Conservation (phyloP, 2,329 filamentous ascomycete species). For the Fusarium sp. region DNA sequence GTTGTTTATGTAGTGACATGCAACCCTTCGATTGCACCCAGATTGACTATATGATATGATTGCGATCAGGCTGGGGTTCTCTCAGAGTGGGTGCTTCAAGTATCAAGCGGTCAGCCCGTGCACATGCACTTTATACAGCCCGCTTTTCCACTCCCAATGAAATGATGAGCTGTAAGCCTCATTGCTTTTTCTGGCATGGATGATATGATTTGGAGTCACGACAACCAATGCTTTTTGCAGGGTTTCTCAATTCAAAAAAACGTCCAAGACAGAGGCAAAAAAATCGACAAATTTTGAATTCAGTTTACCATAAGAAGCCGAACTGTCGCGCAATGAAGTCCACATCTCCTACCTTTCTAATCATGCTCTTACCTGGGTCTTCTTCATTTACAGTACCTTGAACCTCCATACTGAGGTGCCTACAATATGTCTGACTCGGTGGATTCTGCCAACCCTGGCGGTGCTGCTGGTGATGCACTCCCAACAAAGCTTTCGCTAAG, state of each 20-base stretch:
- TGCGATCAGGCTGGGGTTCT: not conserved
- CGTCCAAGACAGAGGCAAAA: not conserved
- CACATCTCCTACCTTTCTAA: rapidly evolving
- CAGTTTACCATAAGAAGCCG: not conserved
- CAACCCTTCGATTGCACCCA: not conserved
- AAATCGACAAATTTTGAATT: not conserved
- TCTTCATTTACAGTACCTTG: rapidly evolving
- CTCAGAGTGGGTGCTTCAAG: not conserved
- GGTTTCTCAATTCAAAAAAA: not conserved
- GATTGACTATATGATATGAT: not conserved
- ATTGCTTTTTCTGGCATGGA: not conserved
- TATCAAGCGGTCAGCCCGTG: not conserved
- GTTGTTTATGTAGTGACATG: rapidly evolving
- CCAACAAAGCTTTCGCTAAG: not conserved
- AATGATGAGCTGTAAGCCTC: not conserved
- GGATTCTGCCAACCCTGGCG: not conserved
- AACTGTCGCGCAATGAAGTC: too few species aligned
- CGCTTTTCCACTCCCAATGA: not conserved
- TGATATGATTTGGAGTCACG: not conserved
- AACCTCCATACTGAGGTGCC: not conserved
- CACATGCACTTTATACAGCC: not conserved
- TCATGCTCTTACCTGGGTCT: rapidly evolving
- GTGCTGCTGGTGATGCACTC: too few species aligned
- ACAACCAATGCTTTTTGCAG: not conserved
- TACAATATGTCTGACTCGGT: not conserved